Evolutionary conservation across 2,329 filamentous ascomycete genomes (phyloP), one percentile per base, ranked within the genome.

Genomic region (Alternaria sp.): DNA sequence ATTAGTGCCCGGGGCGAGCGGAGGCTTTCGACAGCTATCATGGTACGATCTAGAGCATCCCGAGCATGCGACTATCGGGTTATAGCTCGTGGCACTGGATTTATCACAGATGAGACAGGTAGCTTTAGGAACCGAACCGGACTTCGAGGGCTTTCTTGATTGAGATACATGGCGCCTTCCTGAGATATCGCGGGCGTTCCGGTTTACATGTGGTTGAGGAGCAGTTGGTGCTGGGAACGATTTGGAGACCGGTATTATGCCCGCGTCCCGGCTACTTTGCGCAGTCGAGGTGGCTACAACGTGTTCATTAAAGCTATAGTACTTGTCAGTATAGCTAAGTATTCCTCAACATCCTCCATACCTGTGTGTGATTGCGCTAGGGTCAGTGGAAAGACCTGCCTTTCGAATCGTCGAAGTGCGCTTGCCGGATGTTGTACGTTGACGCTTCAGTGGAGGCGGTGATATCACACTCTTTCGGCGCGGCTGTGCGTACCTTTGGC

Each of bases 1-100:
- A 32, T 69, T 51, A 17, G 46, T 26, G 4, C 64, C 67, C 36
- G 56, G 54, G 15, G 28, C 23, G 7, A 68, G 63, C 10, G 61
- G 19, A 43, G 76, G 76, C 32, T 65, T 73, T 54, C 77, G 74
- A 57, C 80, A 81, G 17, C 73, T 71, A 40, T 74, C 70, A 62
- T 82, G 81, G 56, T 79, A 82, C 6, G 64, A 64, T 23, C 74
- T 71, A 5, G 59, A 58, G 64, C 81, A 82, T 5, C 66, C 66
- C n/a, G 70, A 62, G 61, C 81, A 82, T 3, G 54, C 47, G 12
- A 79, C 66, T 4, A 81, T 64, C 6, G 70, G 69, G 49, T 79
- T 74, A 19, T 66, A 70, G 21, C 66, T 70, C 7, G 58, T 68
- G 17, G 71, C 65, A 11, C 60, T 61, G 9, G 55, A 64, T 36